Evolutionary conservation across 2,329 filamentous ascomycete genomes (phyloP).

Genomic region (Fusarium mangiferae): DNA sequence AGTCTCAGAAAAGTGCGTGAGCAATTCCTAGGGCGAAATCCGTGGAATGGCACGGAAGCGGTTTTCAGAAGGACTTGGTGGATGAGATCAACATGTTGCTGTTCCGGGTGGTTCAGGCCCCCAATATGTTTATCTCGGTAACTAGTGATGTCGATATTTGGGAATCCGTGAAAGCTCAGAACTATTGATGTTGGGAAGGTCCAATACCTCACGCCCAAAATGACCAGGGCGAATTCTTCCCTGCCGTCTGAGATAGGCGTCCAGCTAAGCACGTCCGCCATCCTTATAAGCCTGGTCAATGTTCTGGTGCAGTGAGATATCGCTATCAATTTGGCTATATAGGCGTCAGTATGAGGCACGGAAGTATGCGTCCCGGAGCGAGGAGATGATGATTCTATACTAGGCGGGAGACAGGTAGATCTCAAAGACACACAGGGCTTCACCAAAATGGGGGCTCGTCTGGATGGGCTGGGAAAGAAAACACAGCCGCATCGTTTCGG

Average conservation of each 20-base stretch:
- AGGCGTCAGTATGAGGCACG: fast-evolving
- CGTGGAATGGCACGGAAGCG: not conserved
- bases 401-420: not conserved
- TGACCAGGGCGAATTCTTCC: too few species aligned
- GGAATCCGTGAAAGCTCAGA: not conserved
- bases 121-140: not conserved
- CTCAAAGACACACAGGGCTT: not conserved
- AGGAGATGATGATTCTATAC: not conserved
- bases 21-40: not conserved
- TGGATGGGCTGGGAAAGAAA: not conserved
- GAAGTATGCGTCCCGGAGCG: not conserved
- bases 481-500: not conserved
- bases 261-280: too few species aligned
- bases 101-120: not conserved
- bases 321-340: not conserved
- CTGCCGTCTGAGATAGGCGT: too few species aligned
- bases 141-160: fast-evolving
- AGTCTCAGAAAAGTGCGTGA: fast-evolving
- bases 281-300: not conserved
- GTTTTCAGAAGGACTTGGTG: not conserved
- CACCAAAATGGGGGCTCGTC: not conserved
- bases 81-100: fast-evolving
- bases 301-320: not conserved
- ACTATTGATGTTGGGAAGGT: not conserved
- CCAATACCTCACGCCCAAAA: too few species aligned